Conservation (phyloP, 2,329 filamentous ascomycete species). For the Colletotrichum sp. region DNA sequence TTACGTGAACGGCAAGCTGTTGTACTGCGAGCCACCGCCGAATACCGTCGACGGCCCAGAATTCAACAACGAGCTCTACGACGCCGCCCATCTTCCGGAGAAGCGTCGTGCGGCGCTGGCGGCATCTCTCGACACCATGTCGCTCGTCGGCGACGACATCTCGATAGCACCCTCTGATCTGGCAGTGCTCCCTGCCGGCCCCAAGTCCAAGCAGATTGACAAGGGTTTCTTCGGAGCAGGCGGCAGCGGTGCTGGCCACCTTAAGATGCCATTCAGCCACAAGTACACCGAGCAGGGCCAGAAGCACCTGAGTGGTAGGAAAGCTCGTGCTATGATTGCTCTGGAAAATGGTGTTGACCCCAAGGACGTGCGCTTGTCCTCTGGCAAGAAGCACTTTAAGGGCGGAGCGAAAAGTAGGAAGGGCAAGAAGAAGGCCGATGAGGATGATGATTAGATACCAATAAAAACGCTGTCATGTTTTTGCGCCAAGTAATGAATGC, state of each 20-base stretch:
- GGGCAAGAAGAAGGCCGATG: slow-evolving; percentile 52
- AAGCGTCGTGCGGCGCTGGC: slow-evolving; percentile 75
- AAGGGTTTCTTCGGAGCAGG: slow-evolving; percentile 82
- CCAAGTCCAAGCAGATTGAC: slow-evolving; percentile 80
- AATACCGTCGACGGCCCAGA: slow-evolving; percentile 70
- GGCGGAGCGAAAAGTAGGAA: slow-evolving; percentile 66
- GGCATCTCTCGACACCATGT: slow-evolving; percentile 51
- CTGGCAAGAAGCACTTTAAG: slow-evolving; percentile 94
- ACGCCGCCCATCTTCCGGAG: slow-evolving; percentile 78
- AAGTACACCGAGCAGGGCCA: slow-evolving; percentile 85
- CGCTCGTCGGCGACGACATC: slow-evolving; percentile 40
- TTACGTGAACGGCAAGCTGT: slow-evolving; percentile 94
- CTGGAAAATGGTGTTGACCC: slow-evolving; percentile 86
- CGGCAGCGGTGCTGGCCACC: slow-evolving; percentile 64
- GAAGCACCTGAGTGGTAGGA: slow-evolving; percentile 82
- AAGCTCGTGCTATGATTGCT: slow-evolving; percentile 80
- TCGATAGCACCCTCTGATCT: slow-evolving; percentile 49
- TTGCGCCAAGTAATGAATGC: not conserved
- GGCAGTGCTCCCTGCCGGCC: slow-evolving; percentile 60
- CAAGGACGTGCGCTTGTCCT: slow-evolving; percentile 69
- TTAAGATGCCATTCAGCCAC: slow-evolving; percentile 85
- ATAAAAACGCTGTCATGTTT: not conserved
- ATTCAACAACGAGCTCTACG: slow-evolving; percentile 92
- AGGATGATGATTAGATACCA: slow-evolving; percentile 25
- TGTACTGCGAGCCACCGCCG: slow-evolving; percentile 90